Base-by-base conservation (phyloP, 2,329 filamentous ascomycete genomes). In the Aspergillus sp. region DNA sequence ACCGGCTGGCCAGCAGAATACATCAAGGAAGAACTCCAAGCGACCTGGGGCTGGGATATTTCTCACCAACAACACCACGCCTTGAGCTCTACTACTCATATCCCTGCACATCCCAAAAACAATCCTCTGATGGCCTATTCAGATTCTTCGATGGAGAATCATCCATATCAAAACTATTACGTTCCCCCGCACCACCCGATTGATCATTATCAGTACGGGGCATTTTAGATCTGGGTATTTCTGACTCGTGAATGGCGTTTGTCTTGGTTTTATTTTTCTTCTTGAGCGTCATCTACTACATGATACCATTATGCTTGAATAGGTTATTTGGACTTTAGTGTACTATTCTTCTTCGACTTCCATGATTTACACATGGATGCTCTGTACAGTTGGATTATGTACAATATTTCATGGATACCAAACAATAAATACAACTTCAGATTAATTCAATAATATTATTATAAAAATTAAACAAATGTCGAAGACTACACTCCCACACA, bases 141-240 rank as follows among this genome's bases (percentile, higher is more conserved):
- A 1, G 86, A 93, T 59, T 93, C 93, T 62, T 84, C 76, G 26
- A 73, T 85, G 53, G 84, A 86, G 4, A 83, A 88, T 51, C 87
- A 90, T 65, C 88, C 89, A 1, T 94, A 93, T 59, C 84, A 88
- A 59, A 82, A 83, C 40, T 84, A 84, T 66, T 94, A 91, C 56
- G 83, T 89, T 49, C 83, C 86, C 31, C 86, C 87, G 1, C 59
- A 66, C 52, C 74, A 69, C 48, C 57, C 61, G 37, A 45, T 59
- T 26, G 48, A 56, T 31, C 51, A 54, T 36, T 64, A 60, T 44
- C 47, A 58, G 9, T 61, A 59, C 30, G 47, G 37, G 7, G 19
- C 44, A 7, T 60, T 53, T 39, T 47, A 47, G 30, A 42, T 49
- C 5, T 50, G 36, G 19, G 19, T 19, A 19, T 19, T 19, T 19